Percentiles rank a stretch among this genome's conserved stretches.
These are phyloP conservation scores for Ascocoryne sarcoides DNA, from an alignment of 2,329 filamentous ascomycete species.

Conservation along the genomic window DNA sequence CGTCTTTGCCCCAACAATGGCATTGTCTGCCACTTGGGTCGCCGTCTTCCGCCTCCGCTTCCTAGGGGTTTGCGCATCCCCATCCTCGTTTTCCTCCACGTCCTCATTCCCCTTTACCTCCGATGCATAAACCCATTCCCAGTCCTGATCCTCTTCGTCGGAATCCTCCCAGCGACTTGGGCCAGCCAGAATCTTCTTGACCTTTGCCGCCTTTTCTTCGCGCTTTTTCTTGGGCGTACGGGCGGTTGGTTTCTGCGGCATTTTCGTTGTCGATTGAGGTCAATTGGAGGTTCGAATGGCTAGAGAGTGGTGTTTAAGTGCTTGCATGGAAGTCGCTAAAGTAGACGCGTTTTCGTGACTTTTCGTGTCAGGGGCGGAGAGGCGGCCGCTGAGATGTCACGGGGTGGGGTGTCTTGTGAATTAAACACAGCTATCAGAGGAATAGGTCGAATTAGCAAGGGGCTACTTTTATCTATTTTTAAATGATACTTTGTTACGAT, in stretches of 20 bases:
- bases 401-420: too few species aligned
- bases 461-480: too few species aligned
- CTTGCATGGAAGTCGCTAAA: neutral
- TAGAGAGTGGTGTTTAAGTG: neutral
- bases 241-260: constrained; percentile 20
- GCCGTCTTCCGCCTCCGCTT: constrained; percentile 16
- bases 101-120: constrained; percentile 1
- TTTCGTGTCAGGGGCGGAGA: too few species aligned
- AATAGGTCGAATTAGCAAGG: too few species aligned
- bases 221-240: constrained; percentile 12
- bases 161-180: constrained; percentile 56
- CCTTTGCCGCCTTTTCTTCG: constrained; percentile 29
- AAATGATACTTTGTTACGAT: too few species aligned
- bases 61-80: constrained; percentile 11
- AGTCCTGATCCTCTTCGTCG: constrained; percentile 84
- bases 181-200: constrained; percentile 32
- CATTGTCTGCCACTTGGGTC: constrained; percentile 10
- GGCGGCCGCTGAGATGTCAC: too few species aligned
- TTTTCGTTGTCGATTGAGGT: constrained; percentile 8
- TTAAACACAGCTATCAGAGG: too few species aligned
- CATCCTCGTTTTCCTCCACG: constrained; percentile 14
- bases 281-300: neutral
- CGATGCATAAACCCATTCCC: constrained; percentile 68
- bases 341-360: neutral
- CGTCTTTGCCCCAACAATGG: constrained; percentile 69